phyloP scores from a whole-genome alignment of 2,329 filamentous ascomycete genomes.

The Metarhizium robertsii region DNA sequence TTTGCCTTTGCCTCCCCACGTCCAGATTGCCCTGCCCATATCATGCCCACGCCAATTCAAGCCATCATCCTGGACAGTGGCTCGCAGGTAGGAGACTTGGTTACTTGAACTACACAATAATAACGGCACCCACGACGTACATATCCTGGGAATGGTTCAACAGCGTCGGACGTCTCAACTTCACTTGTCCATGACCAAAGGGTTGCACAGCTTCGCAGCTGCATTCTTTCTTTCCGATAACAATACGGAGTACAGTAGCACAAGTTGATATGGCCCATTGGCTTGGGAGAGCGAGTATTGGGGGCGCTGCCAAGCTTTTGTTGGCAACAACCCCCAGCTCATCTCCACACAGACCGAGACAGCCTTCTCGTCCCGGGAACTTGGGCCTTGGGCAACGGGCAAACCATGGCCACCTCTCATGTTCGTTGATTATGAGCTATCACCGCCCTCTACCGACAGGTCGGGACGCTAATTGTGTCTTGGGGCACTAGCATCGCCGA shows the following conservation, averaged over 20 bases:
- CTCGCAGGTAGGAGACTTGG: too few relatives aligned
- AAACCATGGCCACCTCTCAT: not conserved
- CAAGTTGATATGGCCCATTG: not conserved
- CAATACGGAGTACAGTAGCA: too few relatives aligned
- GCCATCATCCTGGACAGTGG: too few relatives aligned
- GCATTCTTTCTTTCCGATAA: not conserved
- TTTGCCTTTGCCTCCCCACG: too few relatives aligned
- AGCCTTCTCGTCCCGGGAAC: not conserved
- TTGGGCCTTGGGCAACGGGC: not conserved
- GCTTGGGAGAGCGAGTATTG: not conserved
- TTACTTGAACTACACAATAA: too few relatives aligned
- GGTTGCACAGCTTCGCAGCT: not conserved
- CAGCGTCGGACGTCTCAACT: not conserved
- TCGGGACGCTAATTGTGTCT: not conserved
- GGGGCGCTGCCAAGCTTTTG: too few relatives aligned
- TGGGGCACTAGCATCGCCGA: not conserved
- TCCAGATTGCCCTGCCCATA: too few relatives aligned
- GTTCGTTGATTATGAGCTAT: not conserved
- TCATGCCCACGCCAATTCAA: too few relatives aligned
- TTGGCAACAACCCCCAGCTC: too few relatives aligned
- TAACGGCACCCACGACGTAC: too few relatives aligned
- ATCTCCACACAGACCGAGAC: too few relatives aligned
- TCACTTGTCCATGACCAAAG: not conserved
- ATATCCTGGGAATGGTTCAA: not conserved
- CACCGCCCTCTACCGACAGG: not conserved